These are phyloP conservation scores for Tinospora cordifolia DNA, from an alignment of 164 flowering plant species.

Conservation along the genomic window DNA sequence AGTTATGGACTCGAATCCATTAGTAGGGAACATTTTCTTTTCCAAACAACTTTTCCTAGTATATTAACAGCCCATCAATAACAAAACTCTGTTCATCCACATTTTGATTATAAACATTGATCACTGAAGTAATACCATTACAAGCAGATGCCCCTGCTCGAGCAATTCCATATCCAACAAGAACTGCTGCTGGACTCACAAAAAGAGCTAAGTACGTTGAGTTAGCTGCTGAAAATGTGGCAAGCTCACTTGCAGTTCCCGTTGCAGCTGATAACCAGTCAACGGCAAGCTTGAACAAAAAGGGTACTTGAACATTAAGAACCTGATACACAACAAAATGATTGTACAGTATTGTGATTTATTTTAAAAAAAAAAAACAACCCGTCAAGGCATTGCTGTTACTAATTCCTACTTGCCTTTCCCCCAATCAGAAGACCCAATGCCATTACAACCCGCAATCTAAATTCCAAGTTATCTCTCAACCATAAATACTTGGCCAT, in stretches of 20 bases:
- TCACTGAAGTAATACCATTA: conserved; percentile 52
- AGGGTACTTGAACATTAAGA: conserved; percentile 93
- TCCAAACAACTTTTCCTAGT: too few species aligned
- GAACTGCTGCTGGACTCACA: conserved; percentile 80
- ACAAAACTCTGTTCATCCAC: conserved; percentile 2
- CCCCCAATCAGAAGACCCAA: conserved; percentile 76
- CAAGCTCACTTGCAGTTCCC: conserved; percentile 46
- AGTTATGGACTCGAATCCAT: too few species aligned
- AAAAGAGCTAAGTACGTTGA: conserved; percentile 58
- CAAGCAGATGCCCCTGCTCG: conserved; percentile 85
- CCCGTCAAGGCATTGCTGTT: background rate
- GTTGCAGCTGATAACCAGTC: conserved; percentile 81
- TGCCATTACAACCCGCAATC: conserved; percentile 62
- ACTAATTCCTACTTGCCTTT: conserved; percentile 36
- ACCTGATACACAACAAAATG: conserved; percentile 39
- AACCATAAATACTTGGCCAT: conserved; percentile 83
- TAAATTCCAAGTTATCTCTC: conserved; percentile 79
- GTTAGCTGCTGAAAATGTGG: conserved; percentile 59
- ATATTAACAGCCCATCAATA: background rate
- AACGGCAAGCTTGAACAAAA: conserved; percentile 88
- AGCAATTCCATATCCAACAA: conserved; percentile 95
- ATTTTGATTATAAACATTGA: conserved; percentile 6
- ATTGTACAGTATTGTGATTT: conserved; percentile 1
- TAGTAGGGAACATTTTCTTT: too few species aligned
- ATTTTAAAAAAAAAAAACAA: background rate